Evolutionary conservation across 106 monocot genomes (phyloP).

Genomic region (Cymbidium sinense): DNA sequence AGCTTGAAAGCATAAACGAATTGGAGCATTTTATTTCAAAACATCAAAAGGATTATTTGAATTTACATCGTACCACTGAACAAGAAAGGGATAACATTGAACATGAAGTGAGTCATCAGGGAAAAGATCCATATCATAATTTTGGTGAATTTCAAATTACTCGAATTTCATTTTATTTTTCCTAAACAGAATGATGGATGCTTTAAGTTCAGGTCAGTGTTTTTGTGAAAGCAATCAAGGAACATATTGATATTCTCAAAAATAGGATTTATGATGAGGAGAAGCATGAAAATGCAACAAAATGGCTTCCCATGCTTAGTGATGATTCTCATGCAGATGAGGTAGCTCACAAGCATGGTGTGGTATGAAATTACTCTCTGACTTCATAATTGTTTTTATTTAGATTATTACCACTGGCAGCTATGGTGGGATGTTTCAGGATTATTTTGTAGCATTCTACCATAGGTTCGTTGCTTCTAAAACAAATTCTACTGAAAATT

Average conservation of each 20-base stretch:
- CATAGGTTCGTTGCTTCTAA: too few relatives aligned
- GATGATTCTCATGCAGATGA: slow-evolving; percentile 52
- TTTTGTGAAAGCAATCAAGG: slow-evolving; percentile 90
- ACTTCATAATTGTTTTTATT: neutral
- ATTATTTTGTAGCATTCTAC: neutral
- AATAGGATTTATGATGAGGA: slow-evolving; percentile 74
- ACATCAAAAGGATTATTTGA: slow-evolving; percentile 90
- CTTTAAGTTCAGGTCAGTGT: slow-evolving; percentile 49
- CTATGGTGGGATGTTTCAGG: neutral
- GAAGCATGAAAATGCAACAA: slow-evolving; percentile 36
- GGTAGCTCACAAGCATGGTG: slow-evolving; percentile 90
- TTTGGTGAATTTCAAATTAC: neutral
- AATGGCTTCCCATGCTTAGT: slow-evolving; percentile 57
- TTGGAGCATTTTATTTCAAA: slow-evolving; percentile 77
- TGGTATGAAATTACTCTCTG: slow-evolving; percentile 40
- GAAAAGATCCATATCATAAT: too few relatives aligned
- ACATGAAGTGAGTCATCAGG: slow-evolving; percentile 67
- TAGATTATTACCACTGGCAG: neutral
- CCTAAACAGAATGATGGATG: neutral
- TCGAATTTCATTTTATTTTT: neutral
- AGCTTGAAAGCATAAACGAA: slow-evolving; percentile 81
- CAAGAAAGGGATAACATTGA: slow-evolving; percentile 92
- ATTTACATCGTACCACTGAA: slow-evolving; percentile 78
- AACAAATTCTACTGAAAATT: neutral
- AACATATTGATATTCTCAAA: slow-evolving; percentile 91